Evolutionary conservation across 2,329 filamentous ascomycete genomes (phyloP).

Genomic region (Rutstroemia sp.): DNA sequence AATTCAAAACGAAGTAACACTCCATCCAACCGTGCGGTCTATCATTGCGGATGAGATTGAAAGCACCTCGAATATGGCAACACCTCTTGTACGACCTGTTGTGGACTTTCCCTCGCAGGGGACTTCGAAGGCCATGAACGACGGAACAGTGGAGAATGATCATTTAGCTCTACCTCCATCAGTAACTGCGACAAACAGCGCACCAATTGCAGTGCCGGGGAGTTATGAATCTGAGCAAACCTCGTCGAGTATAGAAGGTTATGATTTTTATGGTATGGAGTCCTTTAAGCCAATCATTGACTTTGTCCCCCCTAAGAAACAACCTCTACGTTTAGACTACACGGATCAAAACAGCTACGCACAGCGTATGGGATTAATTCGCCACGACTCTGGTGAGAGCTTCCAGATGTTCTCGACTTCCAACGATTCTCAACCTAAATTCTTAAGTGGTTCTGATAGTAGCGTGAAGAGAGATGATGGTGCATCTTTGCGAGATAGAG

Average conservation of each 20-base stretch:
- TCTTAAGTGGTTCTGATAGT: conserved; percentile 30
- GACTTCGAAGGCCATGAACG: conserved; percentile 20
- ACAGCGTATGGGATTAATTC: conserved; percentile 27
- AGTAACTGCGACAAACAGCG: conserved; percentile 18
- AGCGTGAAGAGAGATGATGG: conserved; percentile 9
- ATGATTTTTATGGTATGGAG: conserved; percentile 60
- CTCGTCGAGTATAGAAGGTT: conserved; percentile 40
- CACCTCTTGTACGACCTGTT: conserved; percentile 49
- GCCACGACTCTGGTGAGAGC: conserved; percentile 53
- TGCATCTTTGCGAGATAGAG: conserved; percentile 19
- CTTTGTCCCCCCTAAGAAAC: conserved; percentile 39
- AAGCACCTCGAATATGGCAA: conserved; percentile 55
- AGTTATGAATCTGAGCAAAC: conserved; percentile 13
- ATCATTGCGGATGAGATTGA: conserved; percentile 40
- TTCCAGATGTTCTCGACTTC: conserved; percentile 54
- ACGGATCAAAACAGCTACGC: conserved; percentile 11
- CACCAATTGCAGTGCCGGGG: conserved; percentile 21
- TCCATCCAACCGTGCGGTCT: conserved; percentile 14
- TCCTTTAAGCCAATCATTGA: conserved; percentile 44
- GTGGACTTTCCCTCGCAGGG: conserved; percentile 26
- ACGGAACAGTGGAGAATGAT: conserved; percentile 28
- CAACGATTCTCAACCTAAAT: conserved; percentile 36
- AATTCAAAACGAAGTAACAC: conserved; percentile 12
- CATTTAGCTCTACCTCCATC: conserved; percentile 23
- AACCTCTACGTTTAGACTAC: conserved; percentile 32